These are phyloP conservation scores for Mangifera indica DNA, from an alignment of 345 rosid species.

Conservation along the genomic window DNA sequence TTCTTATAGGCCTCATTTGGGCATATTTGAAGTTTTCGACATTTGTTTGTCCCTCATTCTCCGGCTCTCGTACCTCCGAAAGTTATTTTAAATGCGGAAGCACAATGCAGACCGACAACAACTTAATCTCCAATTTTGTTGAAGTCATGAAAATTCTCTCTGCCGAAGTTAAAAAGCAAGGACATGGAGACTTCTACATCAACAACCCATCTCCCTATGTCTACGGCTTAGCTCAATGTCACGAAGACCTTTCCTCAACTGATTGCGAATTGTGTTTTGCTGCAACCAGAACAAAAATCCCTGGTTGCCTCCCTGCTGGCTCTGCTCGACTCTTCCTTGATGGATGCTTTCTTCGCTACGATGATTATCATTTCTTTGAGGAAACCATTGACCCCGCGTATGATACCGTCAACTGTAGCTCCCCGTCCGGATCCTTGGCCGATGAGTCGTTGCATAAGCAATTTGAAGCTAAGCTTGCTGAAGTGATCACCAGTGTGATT, in stretches of 20 bases:
- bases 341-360: constrained; percentile 70
- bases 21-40: neutral
- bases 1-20: constrained; percentile 16
- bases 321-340: constrained; percentile 60
- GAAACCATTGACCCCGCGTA: constrained; percentile 37
- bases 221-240: constrained; percentile 46
- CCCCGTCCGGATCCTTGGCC: neutral
- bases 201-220: constrained; percentile 25
- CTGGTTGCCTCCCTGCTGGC: constrained; percentile 30
- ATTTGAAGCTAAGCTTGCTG: constrained; percentile 28
- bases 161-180: neutral
- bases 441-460: constrained; percentile 8
- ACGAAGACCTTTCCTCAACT: constrained; percentile 36
- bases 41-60: neutral
- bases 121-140: constrained; percentile 9
- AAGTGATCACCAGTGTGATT: constrained; percentile 40
- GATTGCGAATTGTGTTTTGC: constrained; percentile 48
- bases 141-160: constrained; percentile 24
- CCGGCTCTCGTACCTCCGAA: constrained; percentile 6
- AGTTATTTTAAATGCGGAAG: constrained; percentile 15
- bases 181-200: constrained; percentile 25
- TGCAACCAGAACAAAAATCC: constrained; percentile 26
- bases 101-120: neutral
- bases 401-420: constrained; percentile 33
- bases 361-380: constrained; percentile 41